Percentiles rank a stretch among this genome's conserved stretches.
Conservation (phyloP, 176 grass and related monocot genomes). For the Eremochloa ophiuroides region DNA sequence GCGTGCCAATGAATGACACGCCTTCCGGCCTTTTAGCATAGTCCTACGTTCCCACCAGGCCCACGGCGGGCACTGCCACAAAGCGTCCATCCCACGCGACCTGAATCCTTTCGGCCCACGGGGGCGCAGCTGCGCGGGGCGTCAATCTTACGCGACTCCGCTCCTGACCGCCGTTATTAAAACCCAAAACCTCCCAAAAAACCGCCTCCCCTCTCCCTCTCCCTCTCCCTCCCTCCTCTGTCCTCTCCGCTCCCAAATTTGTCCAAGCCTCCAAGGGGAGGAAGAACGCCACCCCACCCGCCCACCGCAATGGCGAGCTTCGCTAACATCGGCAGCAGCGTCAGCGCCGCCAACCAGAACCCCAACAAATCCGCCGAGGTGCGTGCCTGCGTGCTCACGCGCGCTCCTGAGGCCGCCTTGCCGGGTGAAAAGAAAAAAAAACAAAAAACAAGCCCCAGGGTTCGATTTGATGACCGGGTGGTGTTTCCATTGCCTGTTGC, state of each 20-base stretch:
- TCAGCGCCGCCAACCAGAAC: conserved; percentile 37
- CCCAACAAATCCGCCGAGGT: conserved; percentile 77
- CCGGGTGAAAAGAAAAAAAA: neutral
- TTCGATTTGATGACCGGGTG: conserved; percentile 16
- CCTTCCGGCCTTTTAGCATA: no score
- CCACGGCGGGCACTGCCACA: no score
- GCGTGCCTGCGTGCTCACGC: no score
- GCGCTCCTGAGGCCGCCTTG: neutral
- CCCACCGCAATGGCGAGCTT: conserved; percentile 36
- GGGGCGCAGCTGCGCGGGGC: neutral
- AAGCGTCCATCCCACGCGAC: conserved; percentile 19
- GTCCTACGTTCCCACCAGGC: no score
- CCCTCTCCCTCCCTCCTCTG: neutral
- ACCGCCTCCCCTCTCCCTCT: neutral
- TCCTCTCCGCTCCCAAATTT: neutral
- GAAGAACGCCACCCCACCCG: conserved; percentile 2
- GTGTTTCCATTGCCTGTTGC: neutral
- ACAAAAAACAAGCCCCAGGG: neutral
- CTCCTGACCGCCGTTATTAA: neutral
- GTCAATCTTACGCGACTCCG: conserved; percentile 13
- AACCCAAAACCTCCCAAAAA: neutral
- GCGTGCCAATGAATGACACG: no score
- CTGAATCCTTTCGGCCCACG: neutral
- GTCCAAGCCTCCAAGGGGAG: no score
- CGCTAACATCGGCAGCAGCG: no score